These are phyloP conservation scores for Brassica nigra DNA, from an alignment of 345 rosid species.

Conservation along the genomic window DNA sequence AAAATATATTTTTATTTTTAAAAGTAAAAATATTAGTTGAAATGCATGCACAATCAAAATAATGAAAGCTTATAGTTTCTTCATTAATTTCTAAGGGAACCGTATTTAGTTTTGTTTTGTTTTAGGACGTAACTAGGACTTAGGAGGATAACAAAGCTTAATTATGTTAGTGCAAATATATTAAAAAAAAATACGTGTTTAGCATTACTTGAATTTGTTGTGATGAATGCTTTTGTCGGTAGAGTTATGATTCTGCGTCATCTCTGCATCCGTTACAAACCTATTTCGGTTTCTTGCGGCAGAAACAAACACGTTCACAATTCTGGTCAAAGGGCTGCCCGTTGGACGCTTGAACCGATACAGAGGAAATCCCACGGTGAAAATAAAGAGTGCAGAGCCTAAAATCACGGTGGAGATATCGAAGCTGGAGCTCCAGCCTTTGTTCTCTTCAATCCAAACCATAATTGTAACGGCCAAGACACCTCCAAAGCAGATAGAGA, in stretches of 20 bases:
- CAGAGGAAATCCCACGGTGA: conserved; percentile 47
- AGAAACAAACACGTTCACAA: conserved; percentile 51
- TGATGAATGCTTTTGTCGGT: conserved; percentile 33
- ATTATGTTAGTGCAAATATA: not conserved
- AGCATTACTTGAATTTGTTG: conserved; percentile 46
- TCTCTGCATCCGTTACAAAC: conserved; percentile 25
- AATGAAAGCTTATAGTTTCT: not conserved
- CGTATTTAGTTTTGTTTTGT: not conserved
- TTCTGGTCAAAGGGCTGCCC: conserved; percentile 54
- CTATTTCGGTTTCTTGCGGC: conserved; percentile 48
- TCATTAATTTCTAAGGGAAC: not conserved
- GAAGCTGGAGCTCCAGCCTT: conserved; percentile 59
- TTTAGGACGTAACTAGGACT: not conserved
- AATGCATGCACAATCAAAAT: not conserved
- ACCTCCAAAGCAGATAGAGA: conserved; percentile 55
- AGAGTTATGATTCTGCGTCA: conserved; percentile 1
- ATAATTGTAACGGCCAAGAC: conserved; percentile 51
- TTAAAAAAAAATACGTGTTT: not conserved
- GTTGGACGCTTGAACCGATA: conserved; percentile 49
- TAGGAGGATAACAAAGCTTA: not conserved
- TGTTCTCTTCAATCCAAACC: conserved; percentile 67
- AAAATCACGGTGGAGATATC: conserved; percentile 35
- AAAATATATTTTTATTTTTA: not conserved
- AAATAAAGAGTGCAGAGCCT: conserved; percentile 45
- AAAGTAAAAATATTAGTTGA: not conserved